Conservation (phyloP, 371 early-diverging fungal species). For the Apophysomyces variabilis region DNA sequence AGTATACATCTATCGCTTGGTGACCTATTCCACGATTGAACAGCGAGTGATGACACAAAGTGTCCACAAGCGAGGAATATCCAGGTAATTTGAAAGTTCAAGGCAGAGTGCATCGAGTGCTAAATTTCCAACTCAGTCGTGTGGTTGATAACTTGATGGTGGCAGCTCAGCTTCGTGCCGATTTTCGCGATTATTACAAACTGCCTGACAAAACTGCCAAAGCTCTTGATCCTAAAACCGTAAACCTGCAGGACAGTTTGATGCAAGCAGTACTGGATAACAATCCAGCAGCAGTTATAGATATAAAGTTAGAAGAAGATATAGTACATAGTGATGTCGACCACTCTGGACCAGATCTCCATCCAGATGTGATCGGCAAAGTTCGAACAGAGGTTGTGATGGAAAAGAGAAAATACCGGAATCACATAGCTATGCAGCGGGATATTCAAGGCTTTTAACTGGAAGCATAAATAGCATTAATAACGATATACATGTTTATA, state of each 20-base stretch:
- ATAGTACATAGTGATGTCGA: not conserved
- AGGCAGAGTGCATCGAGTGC: slow-evolving; percentile 39
- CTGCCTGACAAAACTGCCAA: slow-evolving; percentile 30
- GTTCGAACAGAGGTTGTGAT: not conserved
- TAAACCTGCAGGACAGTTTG: not conserved
- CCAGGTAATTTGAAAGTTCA: slow-evolving; percentile 26
- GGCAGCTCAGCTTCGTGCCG: slow-evolving; percentile 37
- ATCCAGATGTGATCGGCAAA: not conserved
- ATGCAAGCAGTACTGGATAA: not conserved
- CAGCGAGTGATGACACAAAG: slow-evolving; percentile 29
- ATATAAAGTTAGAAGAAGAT: not conserved
- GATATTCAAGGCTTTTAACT: not conserved
- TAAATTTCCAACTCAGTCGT: slow-evolving; percentile 60
- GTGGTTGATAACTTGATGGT: slow-evolving; percentile 39
- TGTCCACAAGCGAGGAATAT: slow-evolving; percentile 38
- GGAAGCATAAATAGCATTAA: not conserved
- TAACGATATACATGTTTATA: not conserved
- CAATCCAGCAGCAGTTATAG: not conserved
- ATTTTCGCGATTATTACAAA: slow-evolving; percentile 53
- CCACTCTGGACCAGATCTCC: not conserved
- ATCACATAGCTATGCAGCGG: not conserved
- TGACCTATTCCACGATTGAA: slow-evolving; percentile 53
- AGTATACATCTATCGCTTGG: slow-evolving; percentile 56
- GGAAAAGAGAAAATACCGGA: not conserved
- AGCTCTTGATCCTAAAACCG: not conserved